Evolutionary conservation across 306 rosid species (phyloP).

Genomic region (Mimosa bimucronata): DNA sequence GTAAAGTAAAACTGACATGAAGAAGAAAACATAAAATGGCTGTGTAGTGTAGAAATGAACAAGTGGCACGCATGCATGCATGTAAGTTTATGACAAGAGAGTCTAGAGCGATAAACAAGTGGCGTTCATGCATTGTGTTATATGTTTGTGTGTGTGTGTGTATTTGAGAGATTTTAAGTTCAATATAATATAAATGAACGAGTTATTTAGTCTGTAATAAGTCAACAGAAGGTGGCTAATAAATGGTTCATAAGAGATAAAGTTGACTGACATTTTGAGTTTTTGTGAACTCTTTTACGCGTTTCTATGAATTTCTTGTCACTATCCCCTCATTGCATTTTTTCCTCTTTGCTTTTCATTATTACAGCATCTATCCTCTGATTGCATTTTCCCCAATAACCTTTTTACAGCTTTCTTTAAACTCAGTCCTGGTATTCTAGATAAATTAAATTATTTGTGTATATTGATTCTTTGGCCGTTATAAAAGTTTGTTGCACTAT

Average conservation of each 20-base stretch:
- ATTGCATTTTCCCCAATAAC: not conserved
- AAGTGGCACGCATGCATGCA: slow-evolving; percentile 82
- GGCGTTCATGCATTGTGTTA: slow-evolving; percentile 49
- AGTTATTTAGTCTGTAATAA: not conserved
- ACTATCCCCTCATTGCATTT: not conserved
- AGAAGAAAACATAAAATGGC: slow-evolving; percentile 33
- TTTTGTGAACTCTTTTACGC: not conserved
- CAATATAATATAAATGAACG: not conserved
- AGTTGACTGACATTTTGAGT: not conserved
- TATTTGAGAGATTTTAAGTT: not conserved
- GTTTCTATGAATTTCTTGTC: not conserved
- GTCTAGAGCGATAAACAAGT: slow-evolving; percentile 36
- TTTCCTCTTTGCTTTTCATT: too few relatives aligned
- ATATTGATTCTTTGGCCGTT: not conserved
- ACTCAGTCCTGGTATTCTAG: not conserved
- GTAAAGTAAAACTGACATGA: slow-evolving; percentile 34
- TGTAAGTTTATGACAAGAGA: slow-evolving; percentile 20
- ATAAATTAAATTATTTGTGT: not conserved
- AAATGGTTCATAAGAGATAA: not conserved
- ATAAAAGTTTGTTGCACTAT: not conserved
- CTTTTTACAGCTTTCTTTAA: not conserved
- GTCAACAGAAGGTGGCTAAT: not conserved
- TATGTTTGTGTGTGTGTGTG: not conserved
- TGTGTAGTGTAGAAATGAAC: slow-evolving; percentile 37
- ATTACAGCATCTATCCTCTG: not conserved